A percentile compares a stretch with the other conserved stretches of the same genome.
phyloP scores from a whole-genome alignment of 2,329 filamentous ascomycete species.

The Lachnellula suecica region DNA sequence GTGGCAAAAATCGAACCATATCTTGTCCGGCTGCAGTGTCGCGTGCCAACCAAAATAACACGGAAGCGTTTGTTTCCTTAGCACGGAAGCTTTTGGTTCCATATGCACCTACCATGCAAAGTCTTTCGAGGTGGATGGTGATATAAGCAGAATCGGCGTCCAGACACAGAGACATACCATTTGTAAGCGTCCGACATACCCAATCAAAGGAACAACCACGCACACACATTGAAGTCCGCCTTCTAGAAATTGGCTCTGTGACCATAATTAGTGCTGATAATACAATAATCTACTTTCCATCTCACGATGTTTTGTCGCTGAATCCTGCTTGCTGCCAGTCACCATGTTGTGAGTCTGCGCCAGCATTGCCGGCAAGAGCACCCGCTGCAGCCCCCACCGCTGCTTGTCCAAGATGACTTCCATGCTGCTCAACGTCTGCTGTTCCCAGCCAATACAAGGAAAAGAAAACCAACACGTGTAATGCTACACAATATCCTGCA shows the following conservation, averaged over 20 bases:
- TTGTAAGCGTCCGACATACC: not conserved
- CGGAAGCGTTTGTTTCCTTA: not conserved
- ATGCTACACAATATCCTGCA: conserved; percentile 82
- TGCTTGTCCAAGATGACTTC: conserved; percentile 33
- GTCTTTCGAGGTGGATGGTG: not conserved
- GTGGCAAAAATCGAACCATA: no score
- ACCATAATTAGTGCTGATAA: conserved; percentile 10
- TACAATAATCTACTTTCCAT: conserved; percentile 18
- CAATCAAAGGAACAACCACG: not conserved
- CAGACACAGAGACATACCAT: not conserved
- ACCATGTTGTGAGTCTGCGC: conserved; percentile 41
- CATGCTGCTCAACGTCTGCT: conserved; percentile 57
- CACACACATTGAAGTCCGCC: not conserved
- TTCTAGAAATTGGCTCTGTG: not conserved
- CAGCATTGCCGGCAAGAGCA: conserved; percentile 36
- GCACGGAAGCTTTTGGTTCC: not conserved
- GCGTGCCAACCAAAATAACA: not conserved
- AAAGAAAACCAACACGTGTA: conserved; percentile 85
- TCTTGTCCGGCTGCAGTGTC: not conserved
- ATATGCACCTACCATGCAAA: not conserved
- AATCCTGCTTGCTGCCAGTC: conserved; percentile 61
- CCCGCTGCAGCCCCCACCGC: conserved; percentile 43
- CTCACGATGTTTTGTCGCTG: conserved; percentile 27
- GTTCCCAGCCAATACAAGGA: conserved; percentile 83
- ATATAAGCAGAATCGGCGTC: not conserved